Base-by-base conservation (phyloP, 768 basidiomycete species). In the Tulasnella sp. region DNA sequence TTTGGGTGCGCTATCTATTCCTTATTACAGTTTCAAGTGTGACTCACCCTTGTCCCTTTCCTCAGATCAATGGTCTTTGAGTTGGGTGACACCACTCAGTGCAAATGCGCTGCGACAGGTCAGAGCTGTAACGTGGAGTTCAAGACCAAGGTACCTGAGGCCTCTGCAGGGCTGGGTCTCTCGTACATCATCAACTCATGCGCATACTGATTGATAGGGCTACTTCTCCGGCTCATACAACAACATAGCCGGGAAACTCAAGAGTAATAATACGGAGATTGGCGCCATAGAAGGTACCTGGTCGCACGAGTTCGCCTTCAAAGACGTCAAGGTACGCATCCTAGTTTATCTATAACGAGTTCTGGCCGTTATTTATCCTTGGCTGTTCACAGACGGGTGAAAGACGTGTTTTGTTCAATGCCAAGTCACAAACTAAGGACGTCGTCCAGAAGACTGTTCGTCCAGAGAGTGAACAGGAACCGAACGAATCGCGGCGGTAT, bases 191-290 rank as follows among this genome's bases (percentile, higher is more conserved):
- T n/a, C n/a, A n/a, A n/a, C n/a, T n/a, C n/a, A n/a, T n/a, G n/a
- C n/a, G n/a, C n/a, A n/a, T n/a, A n/a, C n/a, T n/a, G n/a, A n/a
- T n/a, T n/a, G n/a, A 67, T 89, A 88, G 95, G 95, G 19, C 97
- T 95, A 78, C 34, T 96, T 97, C 73, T 93, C 92, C 0, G 96
- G 96, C 23, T 86, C 88, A 58, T 95, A 98, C 76, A 98, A 99
- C 69, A 83, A 85, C 38, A 80, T 99, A 61, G 71, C 81, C 4
- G 96, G 96, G 9, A 81, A 83, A 64, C 78, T 97, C 65, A 84
- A 85, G 64, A 78, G 76, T 19, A 19, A 24, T 43, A 76, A 78
- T 11, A 73, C 72, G 4, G 86, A 89, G 2, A 74, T 88, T 13
- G 96, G 94, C 3, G 93, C 97, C 68, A 73, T 99, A 38, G 80